A percentile compares a stretch with the other conserved stretches of the same genome.
Conservation (phyloP, 805 yeast species). For the Kazachstania psychrophila region DNA sequence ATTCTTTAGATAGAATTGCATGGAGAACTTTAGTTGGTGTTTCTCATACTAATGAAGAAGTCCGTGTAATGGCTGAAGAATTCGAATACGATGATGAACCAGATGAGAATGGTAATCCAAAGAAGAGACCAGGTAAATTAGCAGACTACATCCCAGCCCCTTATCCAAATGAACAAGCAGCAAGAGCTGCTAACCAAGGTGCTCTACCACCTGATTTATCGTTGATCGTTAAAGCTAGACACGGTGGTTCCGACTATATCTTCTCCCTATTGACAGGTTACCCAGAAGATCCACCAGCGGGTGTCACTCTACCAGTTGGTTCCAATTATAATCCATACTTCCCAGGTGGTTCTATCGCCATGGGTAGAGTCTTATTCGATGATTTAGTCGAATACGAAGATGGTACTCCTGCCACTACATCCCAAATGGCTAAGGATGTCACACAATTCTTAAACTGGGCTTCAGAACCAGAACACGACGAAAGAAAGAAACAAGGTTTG, state of each 20-base stretch:
- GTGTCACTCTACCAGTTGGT: constrained; percentile 87
- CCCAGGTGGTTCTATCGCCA: constrained; percentile 99
- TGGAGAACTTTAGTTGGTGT: constrained; percentile 99
- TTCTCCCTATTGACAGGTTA: constrained; percentile 94
- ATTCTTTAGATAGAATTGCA: constrained; percentile 90
- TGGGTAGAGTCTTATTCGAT: constrained; percentile 97
- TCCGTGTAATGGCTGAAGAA: constrained; percentile 87
- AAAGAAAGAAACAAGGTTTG: constrained; percentile 92
- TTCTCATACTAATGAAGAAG: constrained; percentile 84
- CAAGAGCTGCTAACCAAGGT: constrained; percentile 99
- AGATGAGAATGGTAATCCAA: constrained; percentile 96
- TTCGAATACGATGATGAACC: constrained; percentile 98
- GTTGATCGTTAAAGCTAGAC: constrained; percentile 96
- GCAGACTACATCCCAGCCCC: constrained; percentile 94
- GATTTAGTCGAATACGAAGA: constrained; percentile 97
- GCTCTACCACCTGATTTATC: constrained; percentile 98
- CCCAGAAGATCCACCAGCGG: constrained; percentile 98
- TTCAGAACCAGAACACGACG: constrained; percentile 96
- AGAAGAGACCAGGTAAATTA: constrained; percentile 95
- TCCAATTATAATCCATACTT: constrained; percentile 98
- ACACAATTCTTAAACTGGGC: constrained; percentile 96
- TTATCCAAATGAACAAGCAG: constrained; percentile 96
- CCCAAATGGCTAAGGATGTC: constrained; percentile 99
- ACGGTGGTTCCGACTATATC: constrained; percentile 94
- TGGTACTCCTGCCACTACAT: constrained; percentile 96